Evolutionary conservation across 805 yeast species (phyloP).

Genomic region (Saccharomycopsis sp.): DNA sequence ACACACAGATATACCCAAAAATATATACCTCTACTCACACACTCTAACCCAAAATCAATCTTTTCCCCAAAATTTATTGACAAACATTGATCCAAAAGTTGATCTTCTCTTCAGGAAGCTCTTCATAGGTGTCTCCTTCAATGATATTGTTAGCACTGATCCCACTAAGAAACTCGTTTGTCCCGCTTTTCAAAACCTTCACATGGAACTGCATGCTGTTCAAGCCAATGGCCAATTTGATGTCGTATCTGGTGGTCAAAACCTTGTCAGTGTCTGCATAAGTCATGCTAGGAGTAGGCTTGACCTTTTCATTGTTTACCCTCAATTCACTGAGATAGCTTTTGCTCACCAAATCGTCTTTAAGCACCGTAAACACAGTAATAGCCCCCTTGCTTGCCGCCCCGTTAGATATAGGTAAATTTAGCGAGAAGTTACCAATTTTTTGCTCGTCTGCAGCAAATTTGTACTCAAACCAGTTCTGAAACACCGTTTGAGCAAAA

Average conservation of each 20-base stretch:
- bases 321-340: conserved; percentile 34
- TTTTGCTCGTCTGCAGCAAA: conserved; percentile 33
- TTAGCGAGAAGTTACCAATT: conserved; percentile 35
- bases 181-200: conserved; percentile 7
- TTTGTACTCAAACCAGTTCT: conserved; percentile 33
- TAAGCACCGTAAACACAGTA: conserved; percentile 37
- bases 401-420: conserved; percentile 35
- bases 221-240: conserved; percentile 41
- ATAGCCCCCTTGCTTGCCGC: conserved; percentile 36
- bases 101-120: conserved; percentile 29
- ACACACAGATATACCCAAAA: too few relatives aligned
- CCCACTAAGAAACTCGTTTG: conserved; percentile 31
- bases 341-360: conserved; percentile 34
- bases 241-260: conserved; percentile 34
- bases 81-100: conserved; percentile 36
- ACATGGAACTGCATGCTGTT: conserved; percentile 30
- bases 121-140: conserved; percentile 22
- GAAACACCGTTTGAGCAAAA: conserved; percentile 23
- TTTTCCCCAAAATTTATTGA: too few relatives aligned
- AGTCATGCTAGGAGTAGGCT: conserved; percentile 38
- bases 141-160: conserved; percentile 27
- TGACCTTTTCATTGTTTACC: conserved; percentile 39
- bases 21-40: too few relatives aligned
- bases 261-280: conserved; percentile 29
- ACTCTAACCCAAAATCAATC: too few relatives aligned